phyloP scores from a whole-genome alignment of 2,329 filamentous ascomycete genomes.

The Colletotrichum caudatum region DNA sequence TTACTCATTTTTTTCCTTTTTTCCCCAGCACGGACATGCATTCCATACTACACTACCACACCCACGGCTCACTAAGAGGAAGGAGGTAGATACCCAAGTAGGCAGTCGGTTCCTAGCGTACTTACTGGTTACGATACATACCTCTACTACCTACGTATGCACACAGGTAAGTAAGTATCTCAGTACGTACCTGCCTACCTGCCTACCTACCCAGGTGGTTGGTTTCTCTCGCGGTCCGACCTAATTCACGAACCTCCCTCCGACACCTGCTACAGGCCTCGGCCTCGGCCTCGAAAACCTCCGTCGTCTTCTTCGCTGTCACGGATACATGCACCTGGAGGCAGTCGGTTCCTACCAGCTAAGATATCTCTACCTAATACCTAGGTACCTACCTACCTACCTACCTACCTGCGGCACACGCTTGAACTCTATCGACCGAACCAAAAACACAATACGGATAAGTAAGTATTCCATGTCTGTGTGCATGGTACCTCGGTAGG shows the following conservation, averaged over 20 bases:
- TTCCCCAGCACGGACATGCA: neutral
- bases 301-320: neutral
- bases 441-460: no score
- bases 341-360: neutral
- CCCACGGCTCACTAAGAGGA: no score
- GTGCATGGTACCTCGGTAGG: neutral
- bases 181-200: no score
- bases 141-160: no score
- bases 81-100: no score
- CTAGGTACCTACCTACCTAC: no score
- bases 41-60: neutral
- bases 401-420: neutral
- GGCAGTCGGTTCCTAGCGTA: no score
- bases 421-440: neutral
- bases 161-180: no score
- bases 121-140: no score
- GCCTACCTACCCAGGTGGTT: no score
- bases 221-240: neutral
- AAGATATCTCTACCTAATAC: neutral
- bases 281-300: constrained; percentile 1
- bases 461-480: neutral
- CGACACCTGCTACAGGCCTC: constrained; percentile 4
- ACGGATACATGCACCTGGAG: neutral
- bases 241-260: neutral
- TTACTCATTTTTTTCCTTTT: neutral